Evolutionary conservation across 495 filamentous ascomycete genomes (phyloP).

Genomic region (Chaetomium cochliodes): DNA sequence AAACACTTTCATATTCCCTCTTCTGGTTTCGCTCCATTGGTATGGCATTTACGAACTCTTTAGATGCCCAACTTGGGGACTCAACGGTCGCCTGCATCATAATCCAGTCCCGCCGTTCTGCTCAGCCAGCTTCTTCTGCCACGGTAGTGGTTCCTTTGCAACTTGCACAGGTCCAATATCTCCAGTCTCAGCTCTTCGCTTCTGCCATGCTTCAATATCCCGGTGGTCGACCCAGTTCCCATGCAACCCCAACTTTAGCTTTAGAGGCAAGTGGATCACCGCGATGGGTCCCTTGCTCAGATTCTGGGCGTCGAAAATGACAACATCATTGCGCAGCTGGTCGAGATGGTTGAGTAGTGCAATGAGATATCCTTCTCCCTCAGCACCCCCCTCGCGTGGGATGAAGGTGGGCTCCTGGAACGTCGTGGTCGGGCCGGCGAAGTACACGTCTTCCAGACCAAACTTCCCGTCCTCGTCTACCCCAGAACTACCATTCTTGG

Average conservation of each 20-base stretch:
- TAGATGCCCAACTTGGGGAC: too few species aligned
- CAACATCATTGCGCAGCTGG: constrained; percentile 49
- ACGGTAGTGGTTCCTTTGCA: constrained; percentile 43
- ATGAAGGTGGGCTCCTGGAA: constrained; percentile 62
- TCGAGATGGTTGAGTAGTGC: constrained; percentile 56
- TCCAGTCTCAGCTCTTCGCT: constrained; percentile 33
- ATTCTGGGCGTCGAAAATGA: constrained; percentile 50
- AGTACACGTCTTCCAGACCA: constrained; percentile 44
- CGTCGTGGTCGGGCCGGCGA: constrained; percentile 49
- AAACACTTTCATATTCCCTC: too few species aligned
- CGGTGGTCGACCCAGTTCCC: constrained; percentile 50
- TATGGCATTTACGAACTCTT: too few species aligned
- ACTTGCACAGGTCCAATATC: constrained; percentile 45
- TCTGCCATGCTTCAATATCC: constrained; percentile 47
- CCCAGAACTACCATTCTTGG: background rate
- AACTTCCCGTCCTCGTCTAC: constrained; percentile 20
- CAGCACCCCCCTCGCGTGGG: constrained; percentile 43
- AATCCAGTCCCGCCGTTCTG: background rate
- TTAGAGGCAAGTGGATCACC: constrained; percentile 47
- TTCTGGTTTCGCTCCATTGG: too few species aligned
- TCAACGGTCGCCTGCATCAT: background rate
- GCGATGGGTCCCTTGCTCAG: constrained; percentile 47
- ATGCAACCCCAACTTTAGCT: constrained; percentile 46
- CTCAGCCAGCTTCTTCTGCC: constrained; percentile 37
- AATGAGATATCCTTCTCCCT: constrained; percentile 58